A percentile compares a stretch with the other conserved stretches of the same genome.
These are phyloP conservation scores for Plasmodium fragile DNA, from an alignment of 169 alveolate species.

Conservation along the genomic window DNA sequence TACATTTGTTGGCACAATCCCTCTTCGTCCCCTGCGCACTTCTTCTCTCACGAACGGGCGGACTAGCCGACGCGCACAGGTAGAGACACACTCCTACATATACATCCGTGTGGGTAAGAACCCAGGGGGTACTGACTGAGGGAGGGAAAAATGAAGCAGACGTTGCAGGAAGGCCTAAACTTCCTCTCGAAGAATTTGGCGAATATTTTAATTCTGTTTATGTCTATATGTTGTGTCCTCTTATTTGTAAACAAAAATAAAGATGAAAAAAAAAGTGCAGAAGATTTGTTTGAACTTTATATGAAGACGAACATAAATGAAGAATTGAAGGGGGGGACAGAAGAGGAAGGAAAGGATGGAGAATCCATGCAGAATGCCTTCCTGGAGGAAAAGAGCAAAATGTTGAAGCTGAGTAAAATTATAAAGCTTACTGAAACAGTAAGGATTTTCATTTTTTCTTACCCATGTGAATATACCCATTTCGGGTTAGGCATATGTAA, in stretches of 20 bases:
- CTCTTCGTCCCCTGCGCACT: background rate
- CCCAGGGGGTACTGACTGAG: background rate
- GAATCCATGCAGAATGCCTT: background rate
- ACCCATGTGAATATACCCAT: slow-evolving; percentile 54
- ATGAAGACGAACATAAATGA: slow-evolving; percentile 42
- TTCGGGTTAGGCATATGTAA: slow-evolving; percentile 75
- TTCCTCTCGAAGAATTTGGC: background rate
- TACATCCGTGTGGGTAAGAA: background rate
- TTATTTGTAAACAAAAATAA: slow-evolving; percentile 15
- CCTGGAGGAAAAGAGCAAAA: slow-evolving; percentile 22
- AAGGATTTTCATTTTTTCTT: slow-evolving; percentile 59
- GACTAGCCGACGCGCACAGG: background rate
- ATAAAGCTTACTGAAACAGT: slow-evolving; percentile 48
- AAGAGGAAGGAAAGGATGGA: background rate
- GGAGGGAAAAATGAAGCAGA: background rate
- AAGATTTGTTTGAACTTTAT: slow-evolving; percentile 25
- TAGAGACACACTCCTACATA: background rate
- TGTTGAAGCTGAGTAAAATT: slow-evolving; percentile 17
- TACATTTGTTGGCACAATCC: background rate
- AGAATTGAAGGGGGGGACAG: slow-evolving; percentile 1
- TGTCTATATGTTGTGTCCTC: slow-evolving; percentile 22
- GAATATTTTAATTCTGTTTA: slow-evolving; percentile 1
- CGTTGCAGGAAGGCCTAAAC: background rate
- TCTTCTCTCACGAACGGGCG: background rate
- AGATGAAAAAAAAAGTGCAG: background rate